Evolutionary conservation across 768 basidiomycete genomes (phyloP).

Genomic region (Mycena floridula): DNA sequence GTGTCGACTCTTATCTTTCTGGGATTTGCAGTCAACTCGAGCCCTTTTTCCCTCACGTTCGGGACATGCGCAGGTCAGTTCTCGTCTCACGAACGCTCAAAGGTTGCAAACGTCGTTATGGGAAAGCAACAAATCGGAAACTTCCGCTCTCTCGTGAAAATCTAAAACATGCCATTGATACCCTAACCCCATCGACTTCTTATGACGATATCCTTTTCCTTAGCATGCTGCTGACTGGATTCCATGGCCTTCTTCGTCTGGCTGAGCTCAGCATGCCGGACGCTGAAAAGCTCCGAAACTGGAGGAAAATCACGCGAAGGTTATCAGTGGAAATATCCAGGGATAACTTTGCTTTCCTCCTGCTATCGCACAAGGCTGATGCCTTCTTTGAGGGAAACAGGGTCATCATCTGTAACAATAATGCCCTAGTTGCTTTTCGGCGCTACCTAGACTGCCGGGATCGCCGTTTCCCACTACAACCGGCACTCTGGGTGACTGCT

Average conservation of each 20-base stretch:
- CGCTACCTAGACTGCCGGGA: too few species aligned
- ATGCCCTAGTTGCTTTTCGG: too few species aligned
- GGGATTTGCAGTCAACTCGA: constrained; percentile 34
- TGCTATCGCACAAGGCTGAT: too few species aligned
- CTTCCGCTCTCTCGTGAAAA: constrained; percentile 15
- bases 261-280: constrained; percentile 28
- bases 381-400: too few species aligned
- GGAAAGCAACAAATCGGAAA: constrained; percentile 18
- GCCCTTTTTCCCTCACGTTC: constrained; percentile 24
- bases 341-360: too few species aligned
- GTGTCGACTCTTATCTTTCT: constrained; percentile 31
- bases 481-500: too few species aligned
- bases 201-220: constrained; percentile 23
- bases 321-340: too few species aligned
- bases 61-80: constrained; percentile 8
- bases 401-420: too few species aligned
- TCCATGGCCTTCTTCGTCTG: constrained; percentile 23
- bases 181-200: constrained; percentile 1
- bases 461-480: too few species aligned
- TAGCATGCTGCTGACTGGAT: constrained; percentile 19
- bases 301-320: constrained; percentile 15
- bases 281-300: constrained; percentile 4
- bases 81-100: constrained; percentile 22
- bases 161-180: constrained; percentile 6
- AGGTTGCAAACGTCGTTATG: constrained; percentile 21